Conservation (phyloP, 495 filamentous ascomycete species). For the Trichoderma reesei region DNA sequence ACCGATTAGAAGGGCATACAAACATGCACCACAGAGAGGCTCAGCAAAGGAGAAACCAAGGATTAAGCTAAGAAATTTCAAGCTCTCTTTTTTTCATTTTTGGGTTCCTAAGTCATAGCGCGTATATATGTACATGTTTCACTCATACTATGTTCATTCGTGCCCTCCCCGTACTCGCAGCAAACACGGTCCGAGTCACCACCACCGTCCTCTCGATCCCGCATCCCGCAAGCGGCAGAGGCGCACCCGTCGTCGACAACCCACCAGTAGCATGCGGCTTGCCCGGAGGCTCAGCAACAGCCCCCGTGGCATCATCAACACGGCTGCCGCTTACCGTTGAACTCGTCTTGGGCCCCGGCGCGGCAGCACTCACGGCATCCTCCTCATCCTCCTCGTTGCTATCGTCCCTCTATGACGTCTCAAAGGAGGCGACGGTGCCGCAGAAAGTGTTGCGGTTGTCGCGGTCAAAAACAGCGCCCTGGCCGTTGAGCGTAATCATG, state of each 20-base stretch:
- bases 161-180: background rate
- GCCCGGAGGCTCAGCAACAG: background rate
- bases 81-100: too few relatives aligned
- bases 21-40: too few relatives aligned
- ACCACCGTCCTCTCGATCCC: background rate
- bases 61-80: background rate
- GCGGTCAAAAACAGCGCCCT: constrained; percentile 44
- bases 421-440: constrained; percentile 59
- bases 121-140: background rate
- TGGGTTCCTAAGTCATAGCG: background rate
- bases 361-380: background rate
- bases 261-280: background rate
- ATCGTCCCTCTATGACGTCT: constrained; percentile 5
- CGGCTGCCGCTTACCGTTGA: too few relatives aligned
- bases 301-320: background rate
- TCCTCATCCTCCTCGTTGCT: background rate
- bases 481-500: constrained; percentile 63
- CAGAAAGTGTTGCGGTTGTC: constrained; percentile 68
- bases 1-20: background rate
- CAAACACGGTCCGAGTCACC: background rate
- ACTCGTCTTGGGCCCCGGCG: background rate
- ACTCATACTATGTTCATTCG: constrained; percentile 3
- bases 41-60: too few relatives aligned
- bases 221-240: background rate
- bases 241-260: background rate